These are phyloP conservation scores for Vaccinium myrtillus DNA, from an alignment of 148 eudicot genomes.

Conservation along the genomic window DNA sequence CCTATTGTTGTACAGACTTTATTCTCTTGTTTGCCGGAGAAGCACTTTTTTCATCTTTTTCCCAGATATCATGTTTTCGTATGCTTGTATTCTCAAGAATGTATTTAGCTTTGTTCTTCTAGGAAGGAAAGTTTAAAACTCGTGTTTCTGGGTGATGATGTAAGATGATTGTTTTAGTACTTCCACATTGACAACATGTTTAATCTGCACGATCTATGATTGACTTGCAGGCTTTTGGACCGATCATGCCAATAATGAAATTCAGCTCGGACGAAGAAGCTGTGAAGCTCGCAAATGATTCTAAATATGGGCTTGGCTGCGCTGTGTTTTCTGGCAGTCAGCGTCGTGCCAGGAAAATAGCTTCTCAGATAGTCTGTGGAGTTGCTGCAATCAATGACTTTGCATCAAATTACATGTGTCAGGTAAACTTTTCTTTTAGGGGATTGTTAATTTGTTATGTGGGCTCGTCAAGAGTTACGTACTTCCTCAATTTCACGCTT, in stretches of 20 bases:
- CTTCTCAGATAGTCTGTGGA: conserved; percentile 85
- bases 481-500: background rate
- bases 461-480: background rate
- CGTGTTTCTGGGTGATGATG: background rate
- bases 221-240: conserved; percentile 83
- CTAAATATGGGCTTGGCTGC: conserved; percentile 96
- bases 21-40: background rate
- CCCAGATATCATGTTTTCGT: background rate
- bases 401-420: conserved; percentile 94
- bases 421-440: conserved; percentile 45
- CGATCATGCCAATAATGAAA: conserved; percentile 96
- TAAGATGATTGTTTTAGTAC: background rate
- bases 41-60: background rate
- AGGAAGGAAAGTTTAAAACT: background rate
- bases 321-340: conserved; percentile 96
- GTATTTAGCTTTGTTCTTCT: background rate
- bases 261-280: conserved; percentile 89
- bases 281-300: conserved; percentile 87
- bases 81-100: background rate
- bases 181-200: background rate
- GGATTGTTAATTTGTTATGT: background rate
- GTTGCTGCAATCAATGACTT: conserved; percentile 93
- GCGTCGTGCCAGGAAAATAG: conserved; percentile 71
- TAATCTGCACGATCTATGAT: background rate
- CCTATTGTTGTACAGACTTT: background rate